Base-by-base conservation (phyloP, 192 early-diverging fungal species). In the Coemansia asiatica region DNA sequence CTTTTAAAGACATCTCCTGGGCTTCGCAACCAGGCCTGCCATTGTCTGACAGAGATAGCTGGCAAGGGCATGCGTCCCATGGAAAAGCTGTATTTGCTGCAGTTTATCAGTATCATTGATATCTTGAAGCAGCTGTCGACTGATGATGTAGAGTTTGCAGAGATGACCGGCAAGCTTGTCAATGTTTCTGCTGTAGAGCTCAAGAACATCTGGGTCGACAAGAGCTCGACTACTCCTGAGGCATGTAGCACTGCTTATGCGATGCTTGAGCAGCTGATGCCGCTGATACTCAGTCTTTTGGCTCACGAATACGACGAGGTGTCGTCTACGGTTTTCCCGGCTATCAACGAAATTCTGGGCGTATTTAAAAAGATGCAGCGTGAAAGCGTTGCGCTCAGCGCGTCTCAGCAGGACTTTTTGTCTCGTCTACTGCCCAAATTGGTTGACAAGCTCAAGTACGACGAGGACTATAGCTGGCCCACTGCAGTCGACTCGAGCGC, bases 31-130 rank as follows among this genome's bases (percentile, higher is more conserved):
- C 82, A 86, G 16, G 93, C 94, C 50, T 88, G 90, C 60, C 89
- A 87, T 60, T 96, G 95, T 74, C 78, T 98, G 71, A 84, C 84
- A 4, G 89, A 93, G 68, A 90, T 97, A 68, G 85, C 96, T 31
- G 85, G 83, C 46, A 98, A 98, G 69, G 96, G 96, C 25, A 98
- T 98, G 96, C 82, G 87, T 55, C 86, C 94, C 2, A 55, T 86
- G 54, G 96, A 98, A 61, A 98, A 97, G 77, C 82, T 98, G 40
- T 86, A 85, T 33, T 82, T 98, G 63, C 85, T 97, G 25, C 90
- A 93, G 74, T 78, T 87, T 46, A 76, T 96, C 50, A 56, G 66
- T 56, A 56, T 79, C 33, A 50, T 75, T 12, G 68, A 66, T 21
- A 60, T 71, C 18, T 66, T 83, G 66, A 66, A 60, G 49, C 76